phyloP scores from a whole-genome alignment of 345 rosid genomes.

The Litchi chinensis region DNA sequence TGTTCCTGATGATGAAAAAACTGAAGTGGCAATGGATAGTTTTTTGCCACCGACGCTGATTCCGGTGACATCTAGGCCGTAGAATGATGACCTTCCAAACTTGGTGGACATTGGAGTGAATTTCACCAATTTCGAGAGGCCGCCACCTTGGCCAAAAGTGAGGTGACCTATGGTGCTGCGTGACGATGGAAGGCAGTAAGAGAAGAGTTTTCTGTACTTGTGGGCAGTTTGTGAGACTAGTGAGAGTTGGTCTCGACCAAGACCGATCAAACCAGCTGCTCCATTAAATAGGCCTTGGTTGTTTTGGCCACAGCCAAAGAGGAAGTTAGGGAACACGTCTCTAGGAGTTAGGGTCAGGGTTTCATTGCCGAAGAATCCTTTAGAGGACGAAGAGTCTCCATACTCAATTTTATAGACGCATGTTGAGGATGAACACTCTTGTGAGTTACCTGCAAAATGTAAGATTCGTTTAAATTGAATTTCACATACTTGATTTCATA shows the following conservation, averaged over 20 bases:
- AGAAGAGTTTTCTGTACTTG: conserved; percentile 66
- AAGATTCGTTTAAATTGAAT: too few relatives aligned
- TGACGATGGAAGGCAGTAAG: conserved; percentile 86
- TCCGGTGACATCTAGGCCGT: conserved; percentile 61
- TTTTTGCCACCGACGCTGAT: conserved; percentile 60
- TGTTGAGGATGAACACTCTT: conserved; percentile 50
- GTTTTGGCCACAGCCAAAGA: conserved; percentile 85
- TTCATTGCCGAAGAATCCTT: conserved; percentile 66
- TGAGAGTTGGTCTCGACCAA: conserved; percentile 73
- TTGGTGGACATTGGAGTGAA: conserved; percentile 60
- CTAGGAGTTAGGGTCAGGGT: conserved; percentile 53
- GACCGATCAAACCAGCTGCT: conserved; percentile 76
- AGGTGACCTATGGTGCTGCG: conserved; percentile 69
- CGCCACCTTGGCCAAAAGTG: conserved; percentile 48
- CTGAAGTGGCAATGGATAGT: conserved; percentile 46
- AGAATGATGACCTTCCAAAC: conserved; percentile 47
- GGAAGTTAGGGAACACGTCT: conserved; percentile 45
- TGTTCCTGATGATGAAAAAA: conserved; percentile 47
- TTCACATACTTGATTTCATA: too few relatives aligned
- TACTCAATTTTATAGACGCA: conserved; percentile 81
- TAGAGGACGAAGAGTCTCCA: conserved; percentile 74
- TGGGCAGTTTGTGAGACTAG: conserved; percentile 64
- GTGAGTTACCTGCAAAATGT: conserved; percentile 40
- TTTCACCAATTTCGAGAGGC: conserved; percentile 36
- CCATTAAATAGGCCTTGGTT: conserved; percentile 75